phyloP scores from a whole-genome alignment of 2,329 filamentous ascomycete species.

The Trichophyton simii region DNA sequence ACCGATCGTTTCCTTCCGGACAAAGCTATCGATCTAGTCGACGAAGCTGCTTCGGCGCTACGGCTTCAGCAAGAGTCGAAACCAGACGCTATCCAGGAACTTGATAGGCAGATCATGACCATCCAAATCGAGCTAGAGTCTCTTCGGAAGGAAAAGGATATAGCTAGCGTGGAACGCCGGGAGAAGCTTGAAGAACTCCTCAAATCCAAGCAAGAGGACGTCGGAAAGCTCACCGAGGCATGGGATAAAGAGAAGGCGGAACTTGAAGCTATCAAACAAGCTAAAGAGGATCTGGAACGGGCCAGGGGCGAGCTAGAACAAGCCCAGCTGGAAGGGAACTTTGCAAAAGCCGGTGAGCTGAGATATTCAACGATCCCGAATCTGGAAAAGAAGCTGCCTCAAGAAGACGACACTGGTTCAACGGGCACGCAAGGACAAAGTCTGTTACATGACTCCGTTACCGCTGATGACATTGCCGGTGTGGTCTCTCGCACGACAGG shows the following conservation, averaged over 20 bases:
- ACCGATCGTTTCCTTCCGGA: constrained; percentile 92
- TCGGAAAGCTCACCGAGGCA: constrained; percentile 57
- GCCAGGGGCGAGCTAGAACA: constrained; percentile 75
- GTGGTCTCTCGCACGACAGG: constrained; percentile 87
- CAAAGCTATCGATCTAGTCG: constrained; percentile 93
- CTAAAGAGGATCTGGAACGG: constrained; percentile 77
- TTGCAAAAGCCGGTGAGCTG: constrained; percentile 78
- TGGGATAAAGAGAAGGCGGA: constrained; percentile 86
- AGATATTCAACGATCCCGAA: constrained; percentile 76
- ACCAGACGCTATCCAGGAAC: constrained; percentile 80
- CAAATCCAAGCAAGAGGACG: constrained; percentile 64
- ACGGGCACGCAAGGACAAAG: constrained; percentile 37
- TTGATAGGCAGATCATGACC: constrained; percentile 92
- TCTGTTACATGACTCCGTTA: constrained; percentile 88
- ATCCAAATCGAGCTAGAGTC: constrained; percentile 96
- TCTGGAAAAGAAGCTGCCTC: constrained; percentile 65
- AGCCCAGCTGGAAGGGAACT: constrained; percentile 77
- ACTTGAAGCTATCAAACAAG: constrained; percentile 74
- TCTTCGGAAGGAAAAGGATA: constrained; percentile 81
- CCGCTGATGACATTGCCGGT: constrained; percentile 79
- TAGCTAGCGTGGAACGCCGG: constrained; percentile 73
- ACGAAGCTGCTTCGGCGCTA: constrained; percentile 83
- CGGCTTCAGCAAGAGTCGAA: constrained; percentile 93
- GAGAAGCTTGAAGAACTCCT: constrained; percentile 72
- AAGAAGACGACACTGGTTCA: constrained; percentile 43